These are phyloP conservation scores for Triangularia verruculosa DNA, from an alignment of 2,329 filamentous ascomycete genomes.

Conservation along the genomic window DNA sequence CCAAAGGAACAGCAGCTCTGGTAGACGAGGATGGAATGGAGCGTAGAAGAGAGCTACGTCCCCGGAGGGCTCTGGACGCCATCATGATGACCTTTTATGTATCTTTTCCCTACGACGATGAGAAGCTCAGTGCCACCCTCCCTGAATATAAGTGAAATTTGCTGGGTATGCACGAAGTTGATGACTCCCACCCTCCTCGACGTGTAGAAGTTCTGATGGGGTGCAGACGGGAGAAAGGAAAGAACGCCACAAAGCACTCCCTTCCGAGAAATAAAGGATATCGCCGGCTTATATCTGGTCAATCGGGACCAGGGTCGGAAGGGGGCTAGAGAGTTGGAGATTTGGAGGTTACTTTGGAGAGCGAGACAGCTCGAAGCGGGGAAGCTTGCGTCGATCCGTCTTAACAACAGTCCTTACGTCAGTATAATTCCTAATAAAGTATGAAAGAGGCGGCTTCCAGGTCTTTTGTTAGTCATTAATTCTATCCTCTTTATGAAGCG, in stretches of 20 bases:
- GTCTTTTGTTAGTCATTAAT: neutral
- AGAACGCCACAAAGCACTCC: slow-evolving; percentile 10
- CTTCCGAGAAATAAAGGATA: slow-evolving; percentile 19
- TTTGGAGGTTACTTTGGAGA: slow-evolving; percentile 7
- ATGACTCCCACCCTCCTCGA: slow-evolving; percentile 1
- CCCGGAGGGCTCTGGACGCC: slow-evolving; percentile 18
- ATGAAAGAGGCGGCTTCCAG: neutral
- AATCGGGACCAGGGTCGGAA: slow-evolving; percentile 3
- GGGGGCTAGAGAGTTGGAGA: neutral
- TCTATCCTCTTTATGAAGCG: neutral
- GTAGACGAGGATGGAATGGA: slow-evolving; percentile 13
- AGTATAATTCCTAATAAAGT: neutral
- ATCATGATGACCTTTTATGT: slow-evolving; percentile 2
- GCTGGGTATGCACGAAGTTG: neutral
- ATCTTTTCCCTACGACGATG: neutral
- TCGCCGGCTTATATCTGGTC: slow-evolving; percentile 27
- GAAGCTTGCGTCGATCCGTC: slow-evolving; percentile 7
- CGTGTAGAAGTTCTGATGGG: slow-evolving; percentile 9
- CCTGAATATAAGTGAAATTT: slow-evolving; percentile 1
- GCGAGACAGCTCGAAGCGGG: slow-evolving; percentile 6
- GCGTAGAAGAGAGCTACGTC: slow-evolving; percentile 21
- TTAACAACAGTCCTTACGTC: slow-evolving; percentile 4
- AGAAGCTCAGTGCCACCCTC: neutral
- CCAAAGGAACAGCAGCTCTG: slow-evolving; percentile 11
- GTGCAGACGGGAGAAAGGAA: slow-evolving; percentile 7